phyloP scores from a whole-genome alignment of 2,329 filamentous ascomycete species.

The Magnaporthiopsis poae region DNA sequence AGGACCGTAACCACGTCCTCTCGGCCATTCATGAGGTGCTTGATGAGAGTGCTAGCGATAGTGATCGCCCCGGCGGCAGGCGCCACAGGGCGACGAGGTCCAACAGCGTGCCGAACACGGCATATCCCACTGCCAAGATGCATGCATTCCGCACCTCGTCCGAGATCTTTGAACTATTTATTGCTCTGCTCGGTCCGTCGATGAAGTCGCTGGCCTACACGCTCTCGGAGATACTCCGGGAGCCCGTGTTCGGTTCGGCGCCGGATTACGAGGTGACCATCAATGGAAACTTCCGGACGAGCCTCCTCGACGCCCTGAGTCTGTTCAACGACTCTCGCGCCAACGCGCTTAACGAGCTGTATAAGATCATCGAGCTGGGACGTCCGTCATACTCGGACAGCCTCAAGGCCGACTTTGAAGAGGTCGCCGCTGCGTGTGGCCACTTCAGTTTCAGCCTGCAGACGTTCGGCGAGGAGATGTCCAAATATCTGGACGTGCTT shows the following conservation, averaged over 20 bases:
- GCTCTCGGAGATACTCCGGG: constrained; percentile 75
- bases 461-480: constrained; percentile 83
- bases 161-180: constrained; percentile 88
- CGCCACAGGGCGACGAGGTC: constrained; percentile 8
- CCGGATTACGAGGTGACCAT: constrained; percentile 61
- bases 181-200: constrained; percentile 76
- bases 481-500: constrained; percentile 69
- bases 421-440: constrained; percentile 93
- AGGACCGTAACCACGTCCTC: constrained; percentile 37
- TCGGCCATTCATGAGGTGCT: constrained; percentile 54
- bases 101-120: not conserved
- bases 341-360: constrained; percentile 68
- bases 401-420: constrained; percentile 85
- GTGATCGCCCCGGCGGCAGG: constrained; percentile 22
- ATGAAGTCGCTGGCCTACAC: constrained; percentile 96
- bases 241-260: constrained; percentile 67
- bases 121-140: constrained; percentile 13
- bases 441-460: constrained; percentile 90
- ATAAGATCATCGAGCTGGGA: constrained; percentile 66
- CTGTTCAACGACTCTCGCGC: constrained; percentile 69
- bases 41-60: constrained; percentile 43
- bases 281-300: constrained; percentile 70
- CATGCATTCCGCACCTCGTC: constrained; percentile 49
- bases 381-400: constrained; percentile 55
- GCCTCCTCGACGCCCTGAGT: constrained; percentile 67